Conservation (phyloP, 805 yeast species). For the Cyberlindnera samutprakarnensis region DNA sequence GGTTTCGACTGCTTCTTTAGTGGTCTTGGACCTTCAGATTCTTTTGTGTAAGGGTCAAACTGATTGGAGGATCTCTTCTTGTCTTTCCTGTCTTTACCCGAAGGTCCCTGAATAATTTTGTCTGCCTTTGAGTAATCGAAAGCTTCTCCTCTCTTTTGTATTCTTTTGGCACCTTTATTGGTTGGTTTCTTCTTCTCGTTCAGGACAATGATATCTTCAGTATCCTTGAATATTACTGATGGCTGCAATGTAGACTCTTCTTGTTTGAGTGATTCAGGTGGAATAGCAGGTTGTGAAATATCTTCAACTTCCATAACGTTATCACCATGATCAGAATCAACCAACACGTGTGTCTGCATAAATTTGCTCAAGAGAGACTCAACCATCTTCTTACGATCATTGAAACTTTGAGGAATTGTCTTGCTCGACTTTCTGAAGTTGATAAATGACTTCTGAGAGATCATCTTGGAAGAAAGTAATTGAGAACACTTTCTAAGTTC, state of each 20-base stretch:
- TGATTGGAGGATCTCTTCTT: conserved; percentile 30
- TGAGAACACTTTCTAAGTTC: background rate
- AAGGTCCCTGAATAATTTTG: conserved; percentile 28
- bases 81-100: conserved; percentile 14
- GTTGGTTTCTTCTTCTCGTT: conserved; percentile 11
- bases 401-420: conserved; percentile 3
- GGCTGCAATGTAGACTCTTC: background rate
- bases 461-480: background rate
- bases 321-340: background rate
- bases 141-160: conserved; percentile 15
- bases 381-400: conserved; percentile 1
- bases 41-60: conserved; percentile 54
- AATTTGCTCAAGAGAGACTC: background rate
- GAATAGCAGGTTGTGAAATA: background rate
- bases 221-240: conserved; percentile 15
- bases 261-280: background rate
- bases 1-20: conserved; percentile 32
- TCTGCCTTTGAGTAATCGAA: conserved; percentile 40
- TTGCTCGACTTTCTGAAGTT: background rate
- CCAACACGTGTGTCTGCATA: background rate
- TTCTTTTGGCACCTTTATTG: conserved; percentile 2
- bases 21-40: conserved; percentile 44
- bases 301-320: background rate
- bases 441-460: background rate
- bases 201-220: conserved; percentile 17